Evolutionary conservation across 345 rosid genomes (phyloP), one percentile per base, ranked within the genome.

Genomic region (Euphorbia tirucalli): DNA sequence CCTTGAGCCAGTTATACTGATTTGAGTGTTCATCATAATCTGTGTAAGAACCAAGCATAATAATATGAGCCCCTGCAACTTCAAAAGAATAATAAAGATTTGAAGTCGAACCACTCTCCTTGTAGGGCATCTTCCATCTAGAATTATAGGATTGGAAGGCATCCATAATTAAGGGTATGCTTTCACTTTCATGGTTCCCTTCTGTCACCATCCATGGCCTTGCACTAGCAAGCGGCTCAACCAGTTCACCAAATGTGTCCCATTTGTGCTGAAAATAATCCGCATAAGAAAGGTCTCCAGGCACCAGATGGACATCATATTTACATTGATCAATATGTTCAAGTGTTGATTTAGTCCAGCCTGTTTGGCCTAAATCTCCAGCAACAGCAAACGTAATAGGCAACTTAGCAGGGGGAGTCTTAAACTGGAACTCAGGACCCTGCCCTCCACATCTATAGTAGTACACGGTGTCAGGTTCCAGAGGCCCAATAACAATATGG

Each of bases 161-260:
- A 83, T 88, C 91, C 48, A 77, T 83, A 7, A 95, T 3, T 24
- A 90, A 50, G 0, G 89, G 96, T 73, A 95, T 88, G 76, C 14
- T 75, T 84, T 95, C 99, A 73, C 74, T 75, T 65, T 95, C 98
- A 66, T 95, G 99, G 86, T 95, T 95, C 62, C 97, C 99, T 79
- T 93, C 75, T 0, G 99, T 95, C 39, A 90, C 99, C 99, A 95
- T 95, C 99, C 99, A 95, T 0, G 99, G 97, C 79, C 88, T 88
- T 24, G 93, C 83, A 74, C 98, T 95, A 19, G 97, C 98, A 61
- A 95, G 89, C 41, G 97, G 98, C 87, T 95, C 84, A 64, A 95
- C 96, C 50, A 93, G 80, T 73, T 89, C 86, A 10, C 98, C 98
- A 69, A 95, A 95, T 11, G 97, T 81, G 71, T 95, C 99, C 99